phyloP scores from a whole-genome alignment of 1,284 basidiomycete species.

The Hemileccinum hortonii region DNA sequence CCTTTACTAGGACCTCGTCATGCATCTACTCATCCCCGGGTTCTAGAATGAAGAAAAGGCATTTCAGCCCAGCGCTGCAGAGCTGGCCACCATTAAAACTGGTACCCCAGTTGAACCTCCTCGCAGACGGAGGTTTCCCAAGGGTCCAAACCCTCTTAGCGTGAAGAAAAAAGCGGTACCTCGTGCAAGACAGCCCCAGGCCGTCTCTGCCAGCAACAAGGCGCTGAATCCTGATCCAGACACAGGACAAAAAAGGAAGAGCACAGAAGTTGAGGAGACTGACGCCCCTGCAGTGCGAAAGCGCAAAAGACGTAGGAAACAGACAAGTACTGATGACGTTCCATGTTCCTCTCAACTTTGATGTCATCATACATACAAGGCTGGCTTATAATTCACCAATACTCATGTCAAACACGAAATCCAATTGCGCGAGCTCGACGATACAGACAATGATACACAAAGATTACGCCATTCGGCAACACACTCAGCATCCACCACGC shows the following conservation, averaged over 20 bases:
- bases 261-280: slow-evolving; percentile 11
- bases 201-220: not conserved
- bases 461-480: not conserved
- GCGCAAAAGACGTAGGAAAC: slow-evolving; percentile 38
- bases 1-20: not conserved
- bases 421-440: not conserved
- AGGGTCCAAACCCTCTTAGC: slow-evolving; percentile 91
- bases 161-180: slow-evolving; percentile 77
- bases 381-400: too few relatives aligned
- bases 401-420: not conserved
- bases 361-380: too few relatives aligned
- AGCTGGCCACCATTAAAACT: slow-evolving; percentile 41
- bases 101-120: slow-evolving; percentile 38
- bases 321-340: not conserved
- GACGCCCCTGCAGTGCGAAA: slow-evolving; percentile 16
- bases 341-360: too few relatives aligned
- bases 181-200: slow-evolving; percentile 7
- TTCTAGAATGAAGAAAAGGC: slow-evolving; percentile 55
- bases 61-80: slow-evolving; percentile 47
- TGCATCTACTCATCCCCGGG: slow-evolving; percentile 1
- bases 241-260: slow-evolving; percentile 24
- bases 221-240: not conserved
- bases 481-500: slow-evolving; percentile 59
- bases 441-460: slow-evolving; percentile 7
- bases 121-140: slow-evolving; percentile 74